Evolutionary conservation across 768 basidiomycete species (phyloP), one percentile per base, ranked within the genome.

Genomic region (Boletus subcaerulescens): DNA sequence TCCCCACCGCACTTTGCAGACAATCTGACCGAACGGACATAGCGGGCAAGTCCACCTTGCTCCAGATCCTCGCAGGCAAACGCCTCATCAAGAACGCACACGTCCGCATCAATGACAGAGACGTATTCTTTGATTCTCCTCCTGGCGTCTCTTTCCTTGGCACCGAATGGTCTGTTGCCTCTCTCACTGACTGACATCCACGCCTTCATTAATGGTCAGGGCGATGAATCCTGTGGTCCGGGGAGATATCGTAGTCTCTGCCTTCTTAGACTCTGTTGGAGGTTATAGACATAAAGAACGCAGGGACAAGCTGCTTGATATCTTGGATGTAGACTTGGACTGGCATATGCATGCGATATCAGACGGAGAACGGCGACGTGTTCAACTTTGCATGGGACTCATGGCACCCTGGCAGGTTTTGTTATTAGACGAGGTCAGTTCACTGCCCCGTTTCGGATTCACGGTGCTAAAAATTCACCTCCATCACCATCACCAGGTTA

Each of bases 321-420:
- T 99, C 56, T 76, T 98, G 41, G 95, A 98, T 67, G 83, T 99
- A 54, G 97, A 99, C 73, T 74, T 98, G 18, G 90, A 94, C 66
- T 99, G 92, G 94, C 91, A 84, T 58, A 95, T 96, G 92, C 92
- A 96, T 66, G 73, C 86, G 55, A 95, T 99, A 55, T 96, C 93
- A 4, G 97, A 99, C 68, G 97, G 97, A 45, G 97, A 98, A 73
- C 82, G 97, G 48, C 83, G 97, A 2, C 73, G 88, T 2, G 93
- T 98, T 5, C 97, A 99, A 71, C 85, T 98, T 32, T 92, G 91
- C 57, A 93, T 96, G 77, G 96, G 97, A 3, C 80, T 99, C 32
- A 98, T 99, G 96, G 79, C 79, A 5, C 86, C 89, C 24, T 99
- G 93, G 93, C 89, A 98, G 61, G 82, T 98, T 29, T 74, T 99